phyloP scores from a whole-genome alignment of 2,329 filamentous ascomycete genomes.

The Bipolaris gigantea region DNA sequence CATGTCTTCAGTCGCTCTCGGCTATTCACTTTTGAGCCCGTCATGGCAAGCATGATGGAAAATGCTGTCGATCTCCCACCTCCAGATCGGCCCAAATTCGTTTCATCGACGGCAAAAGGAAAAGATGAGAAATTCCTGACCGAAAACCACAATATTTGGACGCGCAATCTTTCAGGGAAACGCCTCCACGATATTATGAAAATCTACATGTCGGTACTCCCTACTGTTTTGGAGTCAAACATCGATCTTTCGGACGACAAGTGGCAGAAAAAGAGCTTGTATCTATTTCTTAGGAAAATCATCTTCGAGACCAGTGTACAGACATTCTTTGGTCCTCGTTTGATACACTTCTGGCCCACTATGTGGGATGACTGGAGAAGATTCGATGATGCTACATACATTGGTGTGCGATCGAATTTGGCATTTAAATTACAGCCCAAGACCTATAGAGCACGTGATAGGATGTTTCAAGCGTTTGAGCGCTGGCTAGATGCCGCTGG shows the following conservation, averaged over 20 bases:
- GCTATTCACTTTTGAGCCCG: neutral
- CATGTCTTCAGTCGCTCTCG: neutral
- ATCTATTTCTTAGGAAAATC: neutral
- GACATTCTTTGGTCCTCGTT: neutral
- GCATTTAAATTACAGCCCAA: neutral
- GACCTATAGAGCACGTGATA: neutral
- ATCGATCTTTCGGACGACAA: neutral
- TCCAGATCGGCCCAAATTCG: neutral
- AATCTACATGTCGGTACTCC: neutral
- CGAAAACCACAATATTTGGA: constrained; percentile 1
- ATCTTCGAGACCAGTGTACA: constrained; percentile 1
- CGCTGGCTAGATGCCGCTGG: neutral
- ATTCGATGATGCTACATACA: neutral
- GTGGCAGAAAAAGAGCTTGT: neutral
- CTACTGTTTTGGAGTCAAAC: neutral
- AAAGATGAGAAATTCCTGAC: neutral
- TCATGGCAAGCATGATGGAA: constrained; percentile 3
- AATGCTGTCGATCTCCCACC: neutral
- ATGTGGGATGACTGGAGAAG: constrained; percentile 1
- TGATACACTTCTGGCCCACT: neutral
- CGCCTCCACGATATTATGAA: neutral
- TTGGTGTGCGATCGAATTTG: neutral
- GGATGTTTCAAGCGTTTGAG: constrained; percentile 1
- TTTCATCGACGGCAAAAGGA: neutral
- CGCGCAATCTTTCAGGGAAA: neutral